Evolutionary conservation across 2,329 filamentous ascomycete genomes (phyloP), one percentile per base, ranked within the genome.

Genomic region (Amylocarpus encephaloides): DNA sequence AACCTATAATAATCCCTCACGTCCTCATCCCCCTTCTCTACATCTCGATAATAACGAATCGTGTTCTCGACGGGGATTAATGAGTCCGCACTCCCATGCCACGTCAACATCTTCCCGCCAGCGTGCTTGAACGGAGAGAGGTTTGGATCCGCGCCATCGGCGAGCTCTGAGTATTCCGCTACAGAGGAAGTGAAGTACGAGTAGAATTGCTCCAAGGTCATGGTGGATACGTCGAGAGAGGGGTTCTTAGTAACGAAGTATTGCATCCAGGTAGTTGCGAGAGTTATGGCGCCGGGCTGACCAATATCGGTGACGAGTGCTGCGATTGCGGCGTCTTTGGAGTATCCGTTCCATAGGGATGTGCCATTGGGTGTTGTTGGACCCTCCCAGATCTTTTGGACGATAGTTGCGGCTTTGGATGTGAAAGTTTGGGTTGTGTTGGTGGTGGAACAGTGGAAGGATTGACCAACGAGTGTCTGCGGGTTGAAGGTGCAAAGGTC

Each of bases 191-290:
- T 46, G 12, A 49, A 33, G 13, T 56, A 12, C 2, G 33, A 16
- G 30, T 52, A 49, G 33, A 51, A 54, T n/a, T 54, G 22, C 6
- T 13, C 38, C 2, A 39, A 43, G 18, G 45, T 52, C 33, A 58
- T 18, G 4, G 6, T 49, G 1, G 35, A 36, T 7, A 50, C 30
- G 19, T 58, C 46, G 19, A 42, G 48, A 15, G 42, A 32, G 5
- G 51, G 42, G 39, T 59, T 50, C 33, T 54, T 58, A 13, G 39
- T 26, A n/a, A 59, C 16, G 19, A 56, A 57, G 2, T 52, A 36
- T 11, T 34, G 44, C 30, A 57, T 46, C 56, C 54, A 59, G 12
- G 55, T 48, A 10, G 11, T 11, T 12, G 44, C 6, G n/a, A 44
- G 19, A 7, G 5, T 4, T 9, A 18, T 10, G 48, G 29, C 15